Percentiles rank a stretch among this genome's conserved stretches.
These are phyloP conservation scores for Talaromyces thailandensis DNA, from an alignment of 495 filamentous ascomycete genomes.

Conservation along the genomic window DNA sequence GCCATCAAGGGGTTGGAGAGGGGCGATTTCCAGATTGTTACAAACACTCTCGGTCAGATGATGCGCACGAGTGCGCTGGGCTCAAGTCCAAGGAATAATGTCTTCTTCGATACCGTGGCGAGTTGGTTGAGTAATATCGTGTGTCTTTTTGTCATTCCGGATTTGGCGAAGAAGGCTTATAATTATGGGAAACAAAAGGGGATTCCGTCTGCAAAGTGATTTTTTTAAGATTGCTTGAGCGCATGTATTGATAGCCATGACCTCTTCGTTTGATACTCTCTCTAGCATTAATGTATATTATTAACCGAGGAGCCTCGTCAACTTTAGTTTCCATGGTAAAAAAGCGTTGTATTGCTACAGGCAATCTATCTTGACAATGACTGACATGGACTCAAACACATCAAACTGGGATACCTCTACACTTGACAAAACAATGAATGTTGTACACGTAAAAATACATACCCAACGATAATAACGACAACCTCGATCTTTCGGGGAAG, in stretches of 20 bases:
- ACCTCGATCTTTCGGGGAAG: not conserved
- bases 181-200: constrained; percentile 38
- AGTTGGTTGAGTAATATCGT: constrained; percentile 37
- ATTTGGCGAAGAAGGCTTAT: constrained; percentile 34
- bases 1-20: constrained; percentile 68
- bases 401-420: not conserved
- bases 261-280: not conserved
- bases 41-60: constrained; percentile 52
- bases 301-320: not conserved
- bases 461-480: not conserved
- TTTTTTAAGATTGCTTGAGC: not conserved
- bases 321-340: not conserved
- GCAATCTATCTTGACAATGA: not conserved
- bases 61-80: constrained; percentile 52
- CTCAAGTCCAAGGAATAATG: constrained; percentile 31
- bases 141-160: constrained; percentile 33
- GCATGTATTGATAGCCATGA: not conserved
- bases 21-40: constrained; percentile 69
- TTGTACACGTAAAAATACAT: not conserved
- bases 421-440: not conserved
- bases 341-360: not conserved
- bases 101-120: constrained; percentile 30
- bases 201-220: constrained; percentile 12
- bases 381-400: not conserved
- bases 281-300: not conserved